Conservation (phyloP, 2,329 filamentous ascomycete genomes). For the Fusarium anguioides region DNA sequence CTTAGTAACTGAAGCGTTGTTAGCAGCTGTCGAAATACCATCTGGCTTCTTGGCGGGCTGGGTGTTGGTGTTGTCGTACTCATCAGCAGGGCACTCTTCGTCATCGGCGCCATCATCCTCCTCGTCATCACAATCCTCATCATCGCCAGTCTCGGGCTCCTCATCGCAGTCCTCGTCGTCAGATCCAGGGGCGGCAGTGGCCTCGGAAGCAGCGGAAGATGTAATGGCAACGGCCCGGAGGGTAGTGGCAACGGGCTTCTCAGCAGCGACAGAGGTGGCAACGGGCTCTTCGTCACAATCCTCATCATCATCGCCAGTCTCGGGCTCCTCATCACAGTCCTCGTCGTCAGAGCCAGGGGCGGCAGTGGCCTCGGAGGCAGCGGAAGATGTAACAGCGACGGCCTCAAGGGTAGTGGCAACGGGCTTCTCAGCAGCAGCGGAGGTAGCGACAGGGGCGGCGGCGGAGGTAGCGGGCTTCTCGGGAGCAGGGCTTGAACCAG, state of each 20-base stretch:
- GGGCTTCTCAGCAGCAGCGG: neutral
- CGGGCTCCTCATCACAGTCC: conserved; percentile 20
- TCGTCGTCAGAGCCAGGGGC: conserved; percentile 27
- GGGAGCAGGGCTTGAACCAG: conserved; percentile 19
- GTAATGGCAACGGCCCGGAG: too few species aligned
- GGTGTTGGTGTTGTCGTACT: neutral
- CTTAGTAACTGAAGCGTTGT: neutral
- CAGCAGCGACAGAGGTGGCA: conserved; percentile 5
- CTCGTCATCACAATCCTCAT: conserved; percentile 34
- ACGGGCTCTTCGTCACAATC: conserved; percentile 25
- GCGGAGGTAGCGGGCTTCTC: conserved; percentile 3
- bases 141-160: neutral
- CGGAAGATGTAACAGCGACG: neutral
- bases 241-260: neutral
- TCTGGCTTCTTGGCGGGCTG: neutral
- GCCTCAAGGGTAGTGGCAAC: neutral
- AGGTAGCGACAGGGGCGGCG: neutral
- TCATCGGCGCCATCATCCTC: conserved; percentile 24
- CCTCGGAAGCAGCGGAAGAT: conserved; percentile 10
- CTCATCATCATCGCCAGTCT: conserved; percentile 23
- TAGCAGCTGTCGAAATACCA: too few species aligned
- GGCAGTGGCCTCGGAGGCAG: conserved; percentile 15
- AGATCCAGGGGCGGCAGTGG: conserved; percentile 14
- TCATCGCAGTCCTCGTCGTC: conserved; percentile 34
- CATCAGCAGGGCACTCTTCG: conserved; percentile 37